Evolutionary conservation across 106 monocot genomes (phyloP).

Genomic region (Dioscorea alata): DNA sequence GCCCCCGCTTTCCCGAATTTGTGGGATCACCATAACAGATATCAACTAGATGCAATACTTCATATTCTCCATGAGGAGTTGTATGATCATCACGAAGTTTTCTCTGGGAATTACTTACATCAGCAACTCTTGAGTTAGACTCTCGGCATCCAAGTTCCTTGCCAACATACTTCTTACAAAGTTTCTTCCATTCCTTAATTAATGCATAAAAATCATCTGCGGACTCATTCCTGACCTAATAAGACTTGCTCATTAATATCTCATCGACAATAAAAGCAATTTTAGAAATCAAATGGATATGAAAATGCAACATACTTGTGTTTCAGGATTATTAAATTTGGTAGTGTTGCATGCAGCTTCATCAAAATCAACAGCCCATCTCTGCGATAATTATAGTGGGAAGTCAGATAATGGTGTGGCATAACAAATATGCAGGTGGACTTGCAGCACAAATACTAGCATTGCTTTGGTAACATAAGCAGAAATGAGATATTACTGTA

Average conservation of each 20-base stretch:
- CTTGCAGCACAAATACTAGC: not conserved
- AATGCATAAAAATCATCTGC: constrained; percentile 68
- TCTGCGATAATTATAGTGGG: constrained; percentile 24
- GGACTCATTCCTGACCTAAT: constrained; percentile 76
- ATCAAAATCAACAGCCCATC: constrained; percentile 82
- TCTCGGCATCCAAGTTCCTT: constrained; percentile 7
- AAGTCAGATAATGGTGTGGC: not conserved
- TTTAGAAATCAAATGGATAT: not conserved
- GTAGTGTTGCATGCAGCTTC: constrained; percentile 70
- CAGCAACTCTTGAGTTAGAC: constrained; percentile 6
- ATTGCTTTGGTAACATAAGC: not conserved
- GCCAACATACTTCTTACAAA: constrained; percentile 43
- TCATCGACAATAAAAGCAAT: not conserved
- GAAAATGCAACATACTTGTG: constrained; percentile 43
- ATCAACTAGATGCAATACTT: constrained; percentile 60
- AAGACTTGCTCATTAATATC: not conserved
- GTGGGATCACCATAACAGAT: constrained; percentile 88
- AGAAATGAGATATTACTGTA: constrained; percentile 37
- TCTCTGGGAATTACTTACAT: constrained; percentile 11
- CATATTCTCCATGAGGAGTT: constrained; percentile 52
- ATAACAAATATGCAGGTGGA: not conserved
- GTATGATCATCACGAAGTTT: constrained; percentile 4
- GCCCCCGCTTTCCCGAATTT: constrained; percentile 48
- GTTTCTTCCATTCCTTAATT: constrained; percentile 72
- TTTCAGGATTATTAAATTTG: constrained; percentile 73